Percentiles rank a stretch among this genome's conserved stretches.
phyloP scores from a whole-genome alignment of 768 basidiomycete genomes.

The Asterophora parasitica region DNA sequence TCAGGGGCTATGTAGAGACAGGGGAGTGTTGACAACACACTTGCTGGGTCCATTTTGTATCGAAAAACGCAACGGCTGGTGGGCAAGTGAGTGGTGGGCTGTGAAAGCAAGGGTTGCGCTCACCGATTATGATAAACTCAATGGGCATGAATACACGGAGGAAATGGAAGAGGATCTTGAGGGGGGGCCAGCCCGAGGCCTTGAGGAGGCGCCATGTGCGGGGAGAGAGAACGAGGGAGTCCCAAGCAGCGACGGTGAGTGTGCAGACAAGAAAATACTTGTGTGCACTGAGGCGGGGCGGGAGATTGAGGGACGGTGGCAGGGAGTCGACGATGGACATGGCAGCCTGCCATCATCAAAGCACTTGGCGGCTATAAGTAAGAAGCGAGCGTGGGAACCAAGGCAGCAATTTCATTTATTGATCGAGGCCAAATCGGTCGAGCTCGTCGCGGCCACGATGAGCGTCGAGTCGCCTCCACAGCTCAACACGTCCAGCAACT shows the following conservation, averaged over 20 bases:
- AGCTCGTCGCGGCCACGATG: too few relatives aligned
- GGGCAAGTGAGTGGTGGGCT: conserved; percentile 5
- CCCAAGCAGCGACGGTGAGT: conserved; percentile 86
- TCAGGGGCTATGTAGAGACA: conserved; percentile 1
- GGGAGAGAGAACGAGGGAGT: conserved; percentile 79
- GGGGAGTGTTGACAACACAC: conserved; percentile 31
- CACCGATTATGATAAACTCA: conserved; percentile 76
- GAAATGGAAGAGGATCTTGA: conserved; percentile 75
- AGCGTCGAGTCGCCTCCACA: background rate
- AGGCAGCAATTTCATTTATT: background rate
- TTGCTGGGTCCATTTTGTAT: conserved; percentile 56
- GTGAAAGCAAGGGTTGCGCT: conserved; percentile 2
- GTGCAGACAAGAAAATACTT: conserved; percentile 91
- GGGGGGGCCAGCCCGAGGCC: conserved; percentile 63
- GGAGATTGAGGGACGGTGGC: conserved; percentile 66
- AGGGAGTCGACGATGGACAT: conserved; percentile 34
- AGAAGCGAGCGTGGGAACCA: conserved; percentile 5
- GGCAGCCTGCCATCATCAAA: too few relatives aligned
- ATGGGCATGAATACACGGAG: conserved; percentile 72
- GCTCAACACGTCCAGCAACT: conserved; percentile 24
- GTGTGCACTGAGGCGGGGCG: conserved; percentile 77
- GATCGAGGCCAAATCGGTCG: too few relatives aligned
- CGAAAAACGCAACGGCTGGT: conserved; percentile 81
- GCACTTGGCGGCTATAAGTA: too few relatives aligned
- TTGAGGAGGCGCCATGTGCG: conserved; percentile 70